These are phyloP conservation scores for Brachypodium distachyon DNA, from an alignment of 202 grass and related monocot species.

Conservation along the genomic window DNA sequence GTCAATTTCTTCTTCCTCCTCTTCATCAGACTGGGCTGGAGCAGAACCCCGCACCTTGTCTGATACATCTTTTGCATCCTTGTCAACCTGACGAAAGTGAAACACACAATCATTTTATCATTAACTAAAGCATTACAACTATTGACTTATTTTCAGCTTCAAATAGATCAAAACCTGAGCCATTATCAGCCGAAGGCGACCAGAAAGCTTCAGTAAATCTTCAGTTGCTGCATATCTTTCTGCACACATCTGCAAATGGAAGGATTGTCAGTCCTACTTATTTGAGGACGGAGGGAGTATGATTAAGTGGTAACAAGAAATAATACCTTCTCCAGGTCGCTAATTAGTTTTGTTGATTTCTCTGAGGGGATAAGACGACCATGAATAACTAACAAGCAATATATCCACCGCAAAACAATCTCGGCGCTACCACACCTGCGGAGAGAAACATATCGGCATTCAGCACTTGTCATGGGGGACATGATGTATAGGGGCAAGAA, in stretches of 20 bases:
- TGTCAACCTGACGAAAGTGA: slow-evolving; percentile 42
- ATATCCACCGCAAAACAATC: slow-evolving; percentile 78
- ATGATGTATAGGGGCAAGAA: too few species aligned
- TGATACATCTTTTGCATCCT: slow-evolving; percentile 15
- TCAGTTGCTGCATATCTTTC: slow-evolving; percentile 42
- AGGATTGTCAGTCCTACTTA: not conserved
- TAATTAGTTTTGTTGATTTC: slow-evolving; percentile 50
- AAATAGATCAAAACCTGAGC: slow-evolving; percentile 52
- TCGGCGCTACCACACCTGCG: slow-evolving; percentile 53
- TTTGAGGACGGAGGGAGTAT: not conserved
- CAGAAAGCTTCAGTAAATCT: slow-evolving; percentile 73
- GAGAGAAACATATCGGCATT: slow-evolving; percentile 21
- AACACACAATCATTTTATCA: not conserved
- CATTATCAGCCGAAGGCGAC: slow-evolving; percentile 57
- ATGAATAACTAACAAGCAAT: slow-evolving; percentile 66
- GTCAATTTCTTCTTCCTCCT: slow-evolving; percentile 49
- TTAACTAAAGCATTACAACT: not conserved
- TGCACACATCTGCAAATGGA: slow-evolving; percentile 44
- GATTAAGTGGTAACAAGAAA: not conserved
- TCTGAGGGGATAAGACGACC: slow-evolving; percentile 53
- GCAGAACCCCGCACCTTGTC: slow-evolving; percentile 22
- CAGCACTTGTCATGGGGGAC: too few species aligned
- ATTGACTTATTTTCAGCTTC: not conserved
- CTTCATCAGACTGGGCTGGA: slow-evolving; percentile 27
- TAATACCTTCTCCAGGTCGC: slow-evolving; percentile 60